phyloP scores from a whole-genome alignment of 2,329 filamentous ascomycete genomes.

The Penicillium sp. region DNA sequence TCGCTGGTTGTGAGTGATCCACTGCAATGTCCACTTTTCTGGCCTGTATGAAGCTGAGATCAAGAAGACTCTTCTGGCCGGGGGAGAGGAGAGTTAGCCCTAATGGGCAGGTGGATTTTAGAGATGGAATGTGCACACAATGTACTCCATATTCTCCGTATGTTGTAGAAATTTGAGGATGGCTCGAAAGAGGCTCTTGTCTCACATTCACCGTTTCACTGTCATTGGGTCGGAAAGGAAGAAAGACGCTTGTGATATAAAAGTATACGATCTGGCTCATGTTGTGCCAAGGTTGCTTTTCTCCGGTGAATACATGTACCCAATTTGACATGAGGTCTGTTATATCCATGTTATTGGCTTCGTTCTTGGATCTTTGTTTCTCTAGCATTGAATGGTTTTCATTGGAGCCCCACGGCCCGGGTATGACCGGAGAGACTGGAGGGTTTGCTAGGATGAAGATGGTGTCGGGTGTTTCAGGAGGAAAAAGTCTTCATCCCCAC shows the following conservation, averaged over 20 bases:
- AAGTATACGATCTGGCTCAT: neutral
- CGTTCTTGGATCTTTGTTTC: slow-evolving; percentile 2
- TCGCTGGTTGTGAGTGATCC: slow-evolving; percentile 9
- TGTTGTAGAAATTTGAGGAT: neutral
- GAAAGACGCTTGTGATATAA: neutral
- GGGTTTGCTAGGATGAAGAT: slow-evolving; percentile 2
- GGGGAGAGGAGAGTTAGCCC: neutral
- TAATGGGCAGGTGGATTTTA: slow-evolving; percentile 8
- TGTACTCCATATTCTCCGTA: neutral
- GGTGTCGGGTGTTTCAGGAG: slow-evolving; percentile 25
- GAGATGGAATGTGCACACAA: slow-evolving; percentile 3
- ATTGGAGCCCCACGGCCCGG: slow-evolving; percentile 19
- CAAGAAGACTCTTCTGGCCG: slow-evolving; percentile 11
- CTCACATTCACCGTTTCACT: neutral
- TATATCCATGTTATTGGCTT: neutral
- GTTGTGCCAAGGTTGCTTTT: neutral
- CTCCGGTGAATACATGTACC: neutral
- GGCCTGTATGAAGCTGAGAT: slow-evolving; percentile 18
- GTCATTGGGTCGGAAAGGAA: neutral
- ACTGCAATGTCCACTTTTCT: slow-evolving; percentile 7
- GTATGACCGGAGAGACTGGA: slow-evolving; percentile 9
- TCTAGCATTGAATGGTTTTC: slow-evolving; percentile 1
- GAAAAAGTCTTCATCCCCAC: slow-evolving; percentile 10
- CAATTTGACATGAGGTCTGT: neutral
- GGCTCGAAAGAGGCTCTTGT: neutral